phyloP scores from a whole-genome alignment of 2,329 filamentous ascomycete genomes.

The Elsinoe fawcettii region DNA sequence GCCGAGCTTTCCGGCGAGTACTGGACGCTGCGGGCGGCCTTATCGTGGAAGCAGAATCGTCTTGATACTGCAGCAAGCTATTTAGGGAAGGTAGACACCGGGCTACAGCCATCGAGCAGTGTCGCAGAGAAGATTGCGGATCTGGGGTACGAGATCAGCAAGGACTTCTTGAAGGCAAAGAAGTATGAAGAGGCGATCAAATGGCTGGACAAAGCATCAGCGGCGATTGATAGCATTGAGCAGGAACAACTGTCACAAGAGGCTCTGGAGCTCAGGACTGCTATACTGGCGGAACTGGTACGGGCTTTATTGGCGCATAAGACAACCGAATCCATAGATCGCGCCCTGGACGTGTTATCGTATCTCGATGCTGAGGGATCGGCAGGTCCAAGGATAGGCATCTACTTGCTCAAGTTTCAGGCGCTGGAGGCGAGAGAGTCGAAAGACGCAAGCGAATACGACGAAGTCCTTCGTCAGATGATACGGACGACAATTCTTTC shows the following conservation, averaged over 20 bases:
- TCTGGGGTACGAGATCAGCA: slow-evolving; percentile 65
- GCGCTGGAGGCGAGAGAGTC: slow-evolving; percentile 45
- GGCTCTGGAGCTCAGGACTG: slow-evolving; percentile 56
- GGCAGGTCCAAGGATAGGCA: slow-evolving; percentile 55
- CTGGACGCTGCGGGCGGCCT: slow-evolving; percentile 54
- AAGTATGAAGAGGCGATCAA: slow-evolving; percentile 51
- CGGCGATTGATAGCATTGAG: slow-evolving; percentile 50
- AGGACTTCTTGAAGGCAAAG: slow-evolving; percentile 45
- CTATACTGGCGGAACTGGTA: slow-evolving; percentile 52
- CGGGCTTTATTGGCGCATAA: neutral
- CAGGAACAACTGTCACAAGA: slow-evolving; percentile 51
- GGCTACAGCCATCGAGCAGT: slow-evolving; percentile 22
- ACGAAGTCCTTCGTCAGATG: slow-evolving; percentile 52
- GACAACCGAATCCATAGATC: slow-evolving; percentile 36
- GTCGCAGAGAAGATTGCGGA: slow-evolving; percentile 57
- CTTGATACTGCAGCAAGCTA: slow-evolving; percentile 73
- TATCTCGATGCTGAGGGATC: slow-evolving; percentile 52
- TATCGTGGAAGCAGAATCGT: slow-evolving; percentile 69
- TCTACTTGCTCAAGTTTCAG: slow-evolving; percentile 62
- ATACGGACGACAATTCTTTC: slow-evolving; percentile 53
- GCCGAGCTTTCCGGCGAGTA: slow-evolving; percentile 52
- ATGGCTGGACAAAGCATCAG: slow-evolving; percentile 66
- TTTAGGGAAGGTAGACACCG: slow-evolving; percentile 49
- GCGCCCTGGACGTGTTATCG: slow-evolving; percentile 51
- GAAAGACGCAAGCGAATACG: slow-evolving; percentile 35